Evolutionary conservation across 148 eudicot genomes (phyloP).

Genomic region (Camellia sinensis): DNA sequence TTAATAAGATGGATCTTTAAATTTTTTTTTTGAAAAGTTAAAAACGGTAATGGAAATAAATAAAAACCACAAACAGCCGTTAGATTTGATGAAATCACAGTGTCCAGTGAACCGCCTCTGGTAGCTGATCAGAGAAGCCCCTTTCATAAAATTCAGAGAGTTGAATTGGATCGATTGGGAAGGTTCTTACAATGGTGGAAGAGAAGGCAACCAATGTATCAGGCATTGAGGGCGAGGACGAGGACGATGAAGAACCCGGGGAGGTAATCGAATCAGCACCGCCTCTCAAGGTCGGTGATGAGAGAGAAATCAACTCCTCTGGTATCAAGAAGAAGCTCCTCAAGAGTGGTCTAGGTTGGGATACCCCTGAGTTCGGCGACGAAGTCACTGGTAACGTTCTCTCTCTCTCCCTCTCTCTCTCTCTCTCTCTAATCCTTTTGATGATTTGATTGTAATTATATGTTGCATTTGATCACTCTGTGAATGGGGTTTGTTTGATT

Average conservation of each 20-base stretch:
- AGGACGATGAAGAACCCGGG: slow-evolving; percentile 54
- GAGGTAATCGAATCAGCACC: slow-evolving; percentile 69
- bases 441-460: background rate
- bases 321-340: slow-evolving; percentile 61
- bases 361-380: slow-evolving; percentile 58
- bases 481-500: background rate
- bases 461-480: background rate
- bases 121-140: too few relatives aligned
- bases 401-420: background rate
- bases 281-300: slow-evolving; percentile 56
- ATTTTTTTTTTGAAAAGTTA: too few relatives aligned
- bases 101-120: too few relatives aligned
- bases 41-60: too few relatives aligned
- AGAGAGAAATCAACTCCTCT: slow-evolving; percentile 46
- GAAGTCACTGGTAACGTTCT: slow-evolving; percentile 47
- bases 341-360: slow-evolving; percentile 43
- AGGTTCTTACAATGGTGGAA: slow-evolving; percentile 12
- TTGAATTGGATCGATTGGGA: background rate
- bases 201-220: slow-evolving; percentile 29
- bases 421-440: too few relatives aligned
- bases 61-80: too few relatives aligned
- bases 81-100: too few relatives aligned
- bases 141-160: too few relatives aligned
- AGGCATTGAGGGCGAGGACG: slow-evolving; percentile 33
- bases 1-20: too few relatives aligned